Percentiles rank a stretch among this genome's conserved stretches.
Evolutionary conservation across 2,329 filamentous ascomycete genomes (phyloP).

Genomic region (Chrysoporthe austroafricana): DNA sequence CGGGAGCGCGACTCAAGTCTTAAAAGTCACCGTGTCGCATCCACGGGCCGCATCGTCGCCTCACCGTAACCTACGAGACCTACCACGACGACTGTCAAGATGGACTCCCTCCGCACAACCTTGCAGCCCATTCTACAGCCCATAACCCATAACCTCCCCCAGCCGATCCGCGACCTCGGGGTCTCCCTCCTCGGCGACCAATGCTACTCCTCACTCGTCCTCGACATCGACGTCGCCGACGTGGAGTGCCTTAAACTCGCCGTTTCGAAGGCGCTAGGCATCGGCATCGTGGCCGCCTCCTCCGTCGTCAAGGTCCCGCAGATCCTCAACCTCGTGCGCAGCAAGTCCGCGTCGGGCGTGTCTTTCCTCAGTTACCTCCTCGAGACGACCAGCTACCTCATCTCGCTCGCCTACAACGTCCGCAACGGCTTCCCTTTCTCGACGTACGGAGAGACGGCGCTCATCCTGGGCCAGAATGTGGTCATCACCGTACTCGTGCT

Average conservation of each 20-base stretch:
- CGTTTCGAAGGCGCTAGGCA: conserved; percentile 88
- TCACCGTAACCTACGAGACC: neutral
- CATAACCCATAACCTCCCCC: conserved; percentile 73
- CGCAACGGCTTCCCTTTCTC: conserved; percentile 93
- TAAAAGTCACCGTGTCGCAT: neutral
- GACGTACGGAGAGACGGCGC: conserved; percentile 92
- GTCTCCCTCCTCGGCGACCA: conserved; percentile 77
- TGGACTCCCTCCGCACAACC: conserved; percentile 65
- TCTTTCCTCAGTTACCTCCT: conserved; percentile 91
- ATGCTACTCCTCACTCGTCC: conserved; percentile 86
- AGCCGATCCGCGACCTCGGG: conserved; percentile 74
- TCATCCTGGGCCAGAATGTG: conserved; percentile 92
- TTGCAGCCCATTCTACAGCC: conserved; percentile 73
- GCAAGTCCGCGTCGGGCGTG: conserved; percentile 80
- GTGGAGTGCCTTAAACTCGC: conserved; percentile 84
- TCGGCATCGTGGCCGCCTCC: conserved; percentile 89
- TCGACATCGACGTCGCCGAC: conserved; percentile 80
- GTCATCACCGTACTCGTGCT: conserved; percentile 86
- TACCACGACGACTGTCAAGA: conserved; percentile 37
- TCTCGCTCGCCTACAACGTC: conserved; percentile 88
- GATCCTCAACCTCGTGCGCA: conserved; percentile 86
- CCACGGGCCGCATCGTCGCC: neutral
- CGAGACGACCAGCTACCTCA: conserved; percentile 86
- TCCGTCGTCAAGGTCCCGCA: conserved; percentile 96
- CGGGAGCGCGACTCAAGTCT: neutral